Base-by-base conservation (phyloP, 208 protist genomes). In the Trypanosoma melophagium region DNA sequence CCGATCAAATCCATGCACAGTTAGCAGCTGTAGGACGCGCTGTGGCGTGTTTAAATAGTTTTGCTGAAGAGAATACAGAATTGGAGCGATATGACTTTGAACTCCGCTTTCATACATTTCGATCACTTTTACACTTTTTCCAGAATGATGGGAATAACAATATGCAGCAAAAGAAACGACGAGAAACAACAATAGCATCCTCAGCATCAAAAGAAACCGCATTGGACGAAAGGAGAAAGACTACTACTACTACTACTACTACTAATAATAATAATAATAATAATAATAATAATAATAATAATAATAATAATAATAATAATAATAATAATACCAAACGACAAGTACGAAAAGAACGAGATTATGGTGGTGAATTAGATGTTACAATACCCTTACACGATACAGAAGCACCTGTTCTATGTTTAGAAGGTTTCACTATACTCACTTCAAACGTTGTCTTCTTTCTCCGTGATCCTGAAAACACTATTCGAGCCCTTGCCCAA, bases 71-170 rank as follows among this genome's bases (percentile, higher is more conserved):
- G 21, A 79, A 83, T 64, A 74, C 61, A 14, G 58, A 67, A 4
- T 70, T 90, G 16, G 80, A 87, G 41, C 77, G 72, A 35, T 96
- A 96, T 79, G 88, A 96, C 66, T 96, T 90, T 69, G 91, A 94
- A 35, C 76, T 89, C 21, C 86, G 91, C 61, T 96, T 86, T 67
- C 88, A 96, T 70, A 90, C 87, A 14, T 84, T 93, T 41, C 80
- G 87, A 66, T 81, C 88, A 7, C 77, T 96, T 41, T 64, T 76
- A 54, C 66, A 81, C 50, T 93, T 94, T 77, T 94, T 96, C 67
- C 19, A 52, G n/a, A 80, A 88, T 67, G 81, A 88, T 52, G 82
- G 86, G 47, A 87, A 87, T 69, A 84, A 84, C 65, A 79, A 17
- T 16, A 31, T 7, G 5, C 28, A 35, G 28, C 28, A 35, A 35